Evolutionary conservation across 192 early-diverging fungal genomes (phyloP).

Genomic region (Rhizoclosmatium sp.): DNA sequence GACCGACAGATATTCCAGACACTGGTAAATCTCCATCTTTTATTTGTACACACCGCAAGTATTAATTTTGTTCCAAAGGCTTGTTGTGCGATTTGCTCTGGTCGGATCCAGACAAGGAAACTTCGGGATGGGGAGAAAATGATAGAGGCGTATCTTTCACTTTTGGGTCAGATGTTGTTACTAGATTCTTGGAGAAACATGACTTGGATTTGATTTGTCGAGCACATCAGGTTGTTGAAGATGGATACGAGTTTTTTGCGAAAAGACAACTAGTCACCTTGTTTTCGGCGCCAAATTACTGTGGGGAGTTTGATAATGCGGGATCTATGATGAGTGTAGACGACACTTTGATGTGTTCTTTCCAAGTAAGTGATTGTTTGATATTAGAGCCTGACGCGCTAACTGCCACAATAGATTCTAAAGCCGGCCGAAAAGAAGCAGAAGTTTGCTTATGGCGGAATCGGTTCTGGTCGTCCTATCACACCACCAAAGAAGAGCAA

Average conservation of each 20-base stretch:
- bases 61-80: slow-evolving; percentile 50
- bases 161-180: slow-evolving; percentile 94
- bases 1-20: slow-evolving; percentile 97
- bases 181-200: slow-evolving; percentile 91
- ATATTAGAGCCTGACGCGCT: not conserved
- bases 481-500: slow-evolving; percentile 66
- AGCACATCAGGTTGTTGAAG: slow-evolving; percentile 98
- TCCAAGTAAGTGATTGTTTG: slow-evolving; percentile 50
- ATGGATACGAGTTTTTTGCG: slow-evolving; percentile 97
- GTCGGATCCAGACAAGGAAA: slow-evolving; percentile 97
- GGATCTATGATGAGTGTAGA: slow-evolving; percentile 75
- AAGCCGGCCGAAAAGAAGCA: slow-evolving; percentile 94
- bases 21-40: slow-evolving; percentile 65
- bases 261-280: slow-evolving; percentile 94
- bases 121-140: slow-evolving; percentile 95
- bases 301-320: slow-evolving; percentile 78
- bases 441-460: slow-evolving; percentile 77
- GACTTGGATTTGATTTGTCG: slow-evolving; percentile 97
- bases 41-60: not conserved
- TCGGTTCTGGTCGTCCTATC: slow-evolving; percentile 64
- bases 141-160: slow-evolving; percentile 96
- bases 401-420: slow-evolving; percentile 69
- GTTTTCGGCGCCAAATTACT: slow-evolving; percentile 96
- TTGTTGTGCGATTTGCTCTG: slow-evolving; percentile 94
- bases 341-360: slow-evolving; percentile 72